phyloP scores from a whole-genome alignment of 2,329 filamentous ascomycete genomes.

The Phialophora macrospora region DNA sequence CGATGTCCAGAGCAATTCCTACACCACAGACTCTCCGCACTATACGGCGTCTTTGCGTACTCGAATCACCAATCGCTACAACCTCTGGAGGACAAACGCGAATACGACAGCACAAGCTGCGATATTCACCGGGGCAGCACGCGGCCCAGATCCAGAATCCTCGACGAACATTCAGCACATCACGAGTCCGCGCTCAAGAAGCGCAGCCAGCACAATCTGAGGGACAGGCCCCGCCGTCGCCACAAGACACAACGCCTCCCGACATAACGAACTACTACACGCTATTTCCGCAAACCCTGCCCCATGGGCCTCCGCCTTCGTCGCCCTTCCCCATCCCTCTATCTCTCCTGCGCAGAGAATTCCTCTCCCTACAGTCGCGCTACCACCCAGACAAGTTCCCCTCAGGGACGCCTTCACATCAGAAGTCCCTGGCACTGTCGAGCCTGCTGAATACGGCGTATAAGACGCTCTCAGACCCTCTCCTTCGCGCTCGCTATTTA shows the following conservation, averaged over 20 bases:
- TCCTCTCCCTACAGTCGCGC: conserved; percentile 75
- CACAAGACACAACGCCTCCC: neutral
- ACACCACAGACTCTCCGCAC: conserved; percentile 31
- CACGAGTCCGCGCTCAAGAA: conserved; percentile 6
- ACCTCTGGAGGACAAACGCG: neutral
- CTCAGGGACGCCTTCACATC: conserved; percentile 51
- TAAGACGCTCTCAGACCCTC: conserved; percentile 76
- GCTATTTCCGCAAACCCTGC: conserved; percentile 81
- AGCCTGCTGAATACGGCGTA: conserved; percentile 90
- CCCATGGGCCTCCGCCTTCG: conserved; percentile 74
- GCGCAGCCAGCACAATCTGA: neutral
- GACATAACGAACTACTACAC: conserved; percentile 71
- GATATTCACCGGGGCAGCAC: neutral
- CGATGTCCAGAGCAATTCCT: conserved; percentile 27
- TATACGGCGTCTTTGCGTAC: conserved; percentile 28
- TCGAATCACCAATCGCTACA: conserved; percentile 12
- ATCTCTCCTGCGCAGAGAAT: conserved; percentile 76
- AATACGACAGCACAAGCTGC: neutral
- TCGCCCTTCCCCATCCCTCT: conserved; percentile 77
- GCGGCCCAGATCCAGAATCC: neutral
- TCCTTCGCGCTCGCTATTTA: conserved; percentile 86
- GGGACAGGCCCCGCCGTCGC: neutral
- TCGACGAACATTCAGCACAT: conserved; percentile 22
- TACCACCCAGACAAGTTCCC: conserved; percentile 58
- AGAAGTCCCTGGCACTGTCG: conserved; percentile 75